phyloP scores from a whole-genome alignment of 2,329 filamentous ascomycete genomes.

The Trichoderma guizhouense region DNA sequence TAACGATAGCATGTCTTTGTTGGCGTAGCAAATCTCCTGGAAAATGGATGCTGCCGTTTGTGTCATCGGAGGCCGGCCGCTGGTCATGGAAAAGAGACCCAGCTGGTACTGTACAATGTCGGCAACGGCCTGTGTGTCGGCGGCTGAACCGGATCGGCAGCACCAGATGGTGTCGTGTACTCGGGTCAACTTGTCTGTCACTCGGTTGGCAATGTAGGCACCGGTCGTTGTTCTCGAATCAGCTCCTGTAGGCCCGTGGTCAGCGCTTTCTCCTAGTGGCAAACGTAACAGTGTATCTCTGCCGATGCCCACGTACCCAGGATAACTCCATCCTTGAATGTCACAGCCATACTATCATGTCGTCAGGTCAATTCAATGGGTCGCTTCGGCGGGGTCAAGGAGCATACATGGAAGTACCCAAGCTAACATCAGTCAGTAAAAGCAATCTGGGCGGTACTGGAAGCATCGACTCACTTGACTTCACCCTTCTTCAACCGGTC shows the following conservation, averaged over 20 bases:
- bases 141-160: constrained; percentile 94
- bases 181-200: constrained; percentile 98
- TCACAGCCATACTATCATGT: constrained; percentile 83
- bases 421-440: constrained; percentile 50
- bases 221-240: constrained; percentile 97
- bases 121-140: constrained; percentile 95
- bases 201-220: constrained; percentile 97
- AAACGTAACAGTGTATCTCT: background rate
- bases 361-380: constrained; percentile 24
- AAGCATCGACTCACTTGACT: constrained; percentile 75
- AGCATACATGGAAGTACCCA: constrained; percentile 94
- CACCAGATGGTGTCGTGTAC: constrained; percentile 99
- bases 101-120: constrained; percentile 98
- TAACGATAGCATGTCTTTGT: constrained; percentile 90
- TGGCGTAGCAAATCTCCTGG: constrained; percentile 96
- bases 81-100: constrained; percentile 84
- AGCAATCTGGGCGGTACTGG: background rate
- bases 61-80: constrained; percentile 86
- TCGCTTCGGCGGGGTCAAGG: constrained; percentile 22
- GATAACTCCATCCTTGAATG: constrained; percentile 98
- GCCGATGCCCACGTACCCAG: constrained; percentile 53
- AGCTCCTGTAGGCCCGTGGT: constrained; percentile 55
- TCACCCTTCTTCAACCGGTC: constrained; percentile 97
- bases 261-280: constrained; percentile 4
- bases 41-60: constrained; percentile 94